Base-by-base conservation (phyloP, 495 filamentous ascomycete species). In the Amphirosellinia nigrospora region DNA sequence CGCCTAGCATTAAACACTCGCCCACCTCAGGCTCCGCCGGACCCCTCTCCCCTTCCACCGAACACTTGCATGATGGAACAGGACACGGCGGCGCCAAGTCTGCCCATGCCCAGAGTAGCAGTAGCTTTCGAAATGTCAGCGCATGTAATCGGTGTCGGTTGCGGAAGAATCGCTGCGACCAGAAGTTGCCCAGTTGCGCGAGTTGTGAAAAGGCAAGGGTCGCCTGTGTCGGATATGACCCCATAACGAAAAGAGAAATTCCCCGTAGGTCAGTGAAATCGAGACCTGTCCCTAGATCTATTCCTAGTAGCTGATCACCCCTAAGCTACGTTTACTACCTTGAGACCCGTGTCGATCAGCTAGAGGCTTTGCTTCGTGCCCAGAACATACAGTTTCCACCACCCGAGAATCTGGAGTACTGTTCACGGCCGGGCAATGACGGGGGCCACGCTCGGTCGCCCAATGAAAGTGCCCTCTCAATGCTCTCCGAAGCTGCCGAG, bases 151-250 rank as follows among this genome's bases (percentile, higher is more conserved):
- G 95, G 26, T 98, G 95, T 77, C 89, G 95, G 15, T 81, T 95
- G 71, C 89, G 95, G 72, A 98, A 98, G 82, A 97, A 98, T 75
- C 88, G 94, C 34, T 98, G 95, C 76, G 95, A 98, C 77, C 94
- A 97, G 83, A 89, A 90, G 55, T 86, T 98, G 58, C 95, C 95
- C 30, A 91, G 91, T 62, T 98, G 95, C 80, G 88, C 92, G 56
- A 90, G 91, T 68, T 98, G 95, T 78, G 93, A 94, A 78, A 98
- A 97, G 82, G 94, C 93, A 16, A 86, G 87, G 72, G 92, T 95
- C 39, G 90, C 90, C 73, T 98, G 95, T 76, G 93, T 97, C 55
- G 95, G 95, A 46, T 98, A 96, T 77, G 95, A 98, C 77, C 95
- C 94, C 26, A 96, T 98, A 73, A 97, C 93, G 21, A 97, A 97